Conservation (phyloP, 2,329 filamentous ascomycete genomes). For the Alternaria postmessia region DNA sequence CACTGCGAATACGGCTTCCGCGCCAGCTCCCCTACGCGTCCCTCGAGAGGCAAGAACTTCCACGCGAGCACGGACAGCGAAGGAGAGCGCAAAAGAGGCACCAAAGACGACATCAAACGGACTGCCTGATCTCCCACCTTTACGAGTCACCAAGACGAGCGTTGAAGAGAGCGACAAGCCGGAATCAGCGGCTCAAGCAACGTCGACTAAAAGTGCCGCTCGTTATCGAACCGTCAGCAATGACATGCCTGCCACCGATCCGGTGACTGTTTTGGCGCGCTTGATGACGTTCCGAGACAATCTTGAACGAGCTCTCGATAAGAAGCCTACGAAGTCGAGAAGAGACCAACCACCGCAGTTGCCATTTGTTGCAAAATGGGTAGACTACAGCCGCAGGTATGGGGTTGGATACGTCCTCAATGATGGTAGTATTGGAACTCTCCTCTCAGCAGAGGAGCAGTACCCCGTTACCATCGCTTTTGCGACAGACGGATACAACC, state of each 20-base stretch:
- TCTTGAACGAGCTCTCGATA: constrained; percentile 54
- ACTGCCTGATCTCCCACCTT: constrained; percentile 35
- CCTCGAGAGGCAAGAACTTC: constrained; percentile 39
- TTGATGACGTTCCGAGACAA: constrained; percentile 57
- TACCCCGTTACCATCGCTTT: constrained; percentile 74
- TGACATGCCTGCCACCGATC: constrained; percentile 53
- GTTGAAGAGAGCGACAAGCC: constrained; percentile 29
- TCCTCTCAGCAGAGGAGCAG: constrained; percentile 57
- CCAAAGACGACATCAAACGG: constrained; percentile 35
- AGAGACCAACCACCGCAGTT: constrained; percentile 61
- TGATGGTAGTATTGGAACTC: constrained; percentile 79
- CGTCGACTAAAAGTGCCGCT: constrained; percentile 29
- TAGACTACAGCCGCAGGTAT: constrained; percentile 88
- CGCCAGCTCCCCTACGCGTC: constrained; percentile 39
- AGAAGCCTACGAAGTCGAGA: constrained; percentile 44
- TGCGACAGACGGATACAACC: constrained; percentile 74
- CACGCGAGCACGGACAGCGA: constrained; percentile 37
- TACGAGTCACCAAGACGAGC: constrained; percentile 32
- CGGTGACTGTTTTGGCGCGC: constrained; percentile 55
- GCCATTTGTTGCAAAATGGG: constrained; percentile 76
- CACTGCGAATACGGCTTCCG: constrained; percentile 41
- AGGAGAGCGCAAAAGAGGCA: constrained; percentile 31
- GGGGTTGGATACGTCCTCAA: constrained; percentile 85
- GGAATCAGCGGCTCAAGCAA: constrained; percentile 28
- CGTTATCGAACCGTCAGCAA: constrained; percentile 35